Conservation (phyloP, 108 stramenopile genomes). For the Poteriospumella lacustris region DNA sequence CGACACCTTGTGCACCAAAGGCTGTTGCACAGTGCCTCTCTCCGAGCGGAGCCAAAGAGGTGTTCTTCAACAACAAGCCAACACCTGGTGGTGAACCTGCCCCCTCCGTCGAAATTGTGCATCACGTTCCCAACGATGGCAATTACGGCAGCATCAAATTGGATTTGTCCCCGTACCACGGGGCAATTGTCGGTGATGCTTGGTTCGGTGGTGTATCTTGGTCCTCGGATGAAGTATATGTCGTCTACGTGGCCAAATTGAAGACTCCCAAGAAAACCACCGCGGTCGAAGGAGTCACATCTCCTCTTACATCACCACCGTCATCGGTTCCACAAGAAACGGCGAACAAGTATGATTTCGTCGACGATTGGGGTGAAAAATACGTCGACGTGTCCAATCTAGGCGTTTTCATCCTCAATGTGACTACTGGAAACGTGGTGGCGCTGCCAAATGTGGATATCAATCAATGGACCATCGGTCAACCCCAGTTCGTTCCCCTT, state of each 20-base stretch:
- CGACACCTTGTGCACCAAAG: too few relatives aligned
- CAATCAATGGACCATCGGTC: constrained; percentile 34
- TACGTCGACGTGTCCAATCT: constrained; percentile 37
- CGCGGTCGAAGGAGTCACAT: background rate
- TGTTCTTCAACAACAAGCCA: too few relatives aligned
- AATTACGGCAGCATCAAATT: too few relatives aligned
- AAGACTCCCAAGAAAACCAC: constrained; percentile 32
- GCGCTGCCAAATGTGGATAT: constrained; percentile 18
- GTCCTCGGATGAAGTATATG: constrained; percentile 37
- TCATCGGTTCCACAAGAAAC: background rate
- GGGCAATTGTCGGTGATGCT: constrained; percentile 36
- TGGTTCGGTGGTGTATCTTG: constrained; percentile 44
- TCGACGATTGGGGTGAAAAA: constrained; percentile 50
- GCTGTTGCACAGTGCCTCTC: too few relatives aligned
- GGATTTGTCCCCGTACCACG: constrained; percentile 37
- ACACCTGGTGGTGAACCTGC: too few relatives aligned
- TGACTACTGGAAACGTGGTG: constrained; percentile 24
- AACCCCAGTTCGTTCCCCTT: constrained; percentile 40
- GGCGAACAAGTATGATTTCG: constrained; percentile 12
- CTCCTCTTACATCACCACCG: constrained; percentile 12
- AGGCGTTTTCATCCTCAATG: constrained; percentile 33
- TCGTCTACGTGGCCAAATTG: constrained; percentile 39
- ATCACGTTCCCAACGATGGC: too few relatives aligned
- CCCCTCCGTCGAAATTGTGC: too few relatives aligned
- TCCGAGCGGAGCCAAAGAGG: too few relatives aligned